Conservation (phyloP, 495 filamentous ascomycete species). For the Talaromyces thailandensis region DNA sequence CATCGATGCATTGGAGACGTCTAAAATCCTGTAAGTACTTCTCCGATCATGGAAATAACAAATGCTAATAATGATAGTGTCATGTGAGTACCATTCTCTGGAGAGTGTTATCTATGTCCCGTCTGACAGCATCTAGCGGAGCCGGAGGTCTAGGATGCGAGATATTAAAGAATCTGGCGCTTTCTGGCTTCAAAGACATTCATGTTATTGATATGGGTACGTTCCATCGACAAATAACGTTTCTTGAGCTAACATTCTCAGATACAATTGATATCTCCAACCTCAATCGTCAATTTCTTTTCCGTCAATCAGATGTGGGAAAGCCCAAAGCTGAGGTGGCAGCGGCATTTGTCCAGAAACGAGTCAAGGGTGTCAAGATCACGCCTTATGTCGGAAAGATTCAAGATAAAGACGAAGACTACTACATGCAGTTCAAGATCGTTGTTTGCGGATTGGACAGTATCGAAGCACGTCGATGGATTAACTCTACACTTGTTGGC, state of each 20-base stretch:
- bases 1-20: constrained; percentile 48
- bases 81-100: constrained; percentile 28
- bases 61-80: constrained; percentile 25
- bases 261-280: constrained; percentile 98
- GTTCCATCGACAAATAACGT: constrained; percentile 5
- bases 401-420: constrained; percentile 94
- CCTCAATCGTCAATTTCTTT: constrained; percentile 95
- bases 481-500: constrained; percentile 84
- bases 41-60: constrained; percentile 13
- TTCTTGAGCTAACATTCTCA: constrained; percentile 23
- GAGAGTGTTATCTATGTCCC: background rate
- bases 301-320: constrained; percentile 85
- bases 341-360: constrained; percentile 78
- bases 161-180: constrained; percentile 90
- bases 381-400: constrained; percentile 90
- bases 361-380: constrained; percentile 85
- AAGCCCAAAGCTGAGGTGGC: constrained; percentile 91
- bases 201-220: constrained; percentile 98
- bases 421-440: constrained; percentile 95
- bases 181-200: constrained; percentile 93
- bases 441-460: constrained; percentile 95
- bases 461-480: constrained; percentile 96
- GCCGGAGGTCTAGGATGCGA: constrained; percentile 96
- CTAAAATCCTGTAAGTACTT: constrained; percentile 60
- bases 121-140: constrained; percentile 47